phyloP scores from a whole-genome alignment of 176 grass and related monocot genomes.

The Olyra latifolia region DNA sequence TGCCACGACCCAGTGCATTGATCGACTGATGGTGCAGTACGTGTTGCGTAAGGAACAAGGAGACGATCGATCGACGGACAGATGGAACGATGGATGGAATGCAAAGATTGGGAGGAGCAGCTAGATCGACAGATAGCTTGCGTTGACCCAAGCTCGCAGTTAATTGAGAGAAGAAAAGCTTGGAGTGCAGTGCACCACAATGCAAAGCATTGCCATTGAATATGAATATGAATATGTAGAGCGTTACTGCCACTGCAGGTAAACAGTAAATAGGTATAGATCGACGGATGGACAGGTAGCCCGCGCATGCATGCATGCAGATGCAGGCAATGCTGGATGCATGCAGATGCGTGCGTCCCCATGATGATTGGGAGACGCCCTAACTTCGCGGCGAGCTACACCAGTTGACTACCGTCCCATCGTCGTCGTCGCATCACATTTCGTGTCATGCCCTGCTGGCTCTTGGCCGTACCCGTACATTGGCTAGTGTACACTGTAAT shows the following conservation, averaged over 20 bases:
- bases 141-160: slow-evolving; percentile 33
- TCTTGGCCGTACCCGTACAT: too few species aligned
- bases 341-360: slow-evolving; percentile 32
- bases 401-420: slow-evolving; percentile 48
- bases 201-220: too few species aligned
- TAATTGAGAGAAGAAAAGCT: background rate
- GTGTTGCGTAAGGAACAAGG: slow-evolving; percentile 48
- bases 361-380: slow-evolving; percentile 62
- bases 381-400: slow-evolving; percentile 42
- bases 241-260: slow-evolving; percentile 12
- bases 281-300: background rate
- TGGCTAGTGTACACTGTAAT: too few species aligned
- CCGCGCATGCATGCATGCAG: background rate
- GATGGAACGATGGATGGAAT: slow-evolving; percentile 55
- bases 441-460: background rate
- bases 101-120: background rate
- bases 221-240: too few species aligned
- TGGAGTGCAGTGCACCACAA: too few species aligned
- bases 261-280: slow-evolving; percentile 40
- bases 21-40: background rate
- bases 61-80: slow-evolving; percentile 47
- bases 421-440: slow-evolving; percentile 12
- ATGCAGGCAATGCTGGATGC: too few species aligned
- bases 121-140: background rate
- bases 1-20: too few species aligned